Percentiles rank a stretch among this genome's conserved stretches.
Evolutionary conservation across 306 rosid species (phyloP).

Genomic region (Lotus japonicus): DNA sequence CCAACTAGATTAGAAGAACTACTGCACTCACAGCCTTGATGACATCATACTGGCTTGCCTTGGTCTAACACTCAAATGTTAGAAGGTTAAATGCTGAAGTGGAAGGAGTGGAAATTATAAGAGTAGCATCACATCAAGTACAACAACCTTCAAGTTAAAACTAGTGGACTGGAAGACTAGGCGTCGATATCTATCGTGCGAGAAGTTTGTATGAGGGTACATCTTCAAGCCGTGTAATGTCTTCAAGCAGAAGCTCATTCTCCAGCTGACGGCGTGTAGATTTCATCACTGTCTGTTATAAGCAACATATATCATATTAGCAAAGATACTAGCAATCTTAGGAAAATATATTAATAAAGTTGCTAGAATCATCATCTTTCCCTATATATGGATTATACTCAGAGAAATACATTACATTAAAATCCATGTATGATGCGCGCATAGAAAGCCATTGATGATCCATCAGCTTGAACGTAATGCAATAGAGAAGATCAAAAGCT

Average conservation of each 20-base stretch:
- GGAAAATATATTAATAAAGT: background rate
- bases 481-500: conserved; percentile 92
- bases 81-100: conserved; percentile 30
- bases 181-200: conserved; percentile 38
- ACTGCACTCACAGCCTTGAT: conserved; percentile 33
- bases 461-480: conserved; percentile 98
- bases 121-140: conserved; percentile 40
- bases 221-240: conserved; percentile 69
- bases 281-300: conserved; percentile 86
- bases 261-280: conserved; percentile 89
- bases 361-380: background rate
- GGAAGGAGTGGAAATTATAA: conserved; percentile 26
- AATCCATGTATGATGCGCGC: conserved; percentile 99
- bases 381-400: background rate
- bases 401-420: conserved; percentile 64
- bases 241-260: conserved; percentile 85
- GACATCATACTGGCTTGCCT: conserved; percentile 23
- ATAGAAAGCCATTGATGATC: conserved; percentile 96
- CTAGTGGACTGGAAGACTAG: conserved; percentile 19
- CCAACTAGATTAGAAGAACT: conserved; percentile 14
- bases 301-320: conserved; percentile 1
- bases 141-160: conserved; percentile 37
- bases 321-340: conserved; percentile 9
- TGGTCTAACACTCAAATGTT: conserved; percentile 22
- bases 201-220: conserved; percentile 86